Percentiles rank a stretch among this genome's conserved stretches.
Conservation (phyloP, 257 asterid species). For the Lavandula angustifolia region DNA sequence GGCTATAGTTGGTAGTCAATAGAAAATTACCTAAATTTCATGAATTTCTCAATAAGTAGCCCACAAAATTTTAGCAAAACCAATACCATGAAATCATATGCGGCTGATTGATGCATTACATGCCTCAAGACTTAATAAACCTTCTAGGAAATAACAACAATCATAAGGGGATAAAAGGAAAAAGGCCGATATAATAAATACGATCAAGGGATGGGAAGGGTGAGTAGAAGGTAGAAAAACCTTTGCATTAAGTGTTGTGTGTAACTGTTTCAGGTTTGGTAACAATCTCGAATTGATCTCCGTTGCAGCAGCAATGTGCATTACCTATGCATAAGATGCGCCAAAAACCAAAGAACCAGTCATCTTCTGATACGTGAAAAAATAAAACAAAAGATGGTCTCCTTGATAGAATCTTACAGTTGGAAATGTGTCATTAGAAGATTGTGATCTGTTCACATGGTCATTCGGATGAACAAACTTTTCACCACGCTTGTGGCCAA, state of each 20-base stretch:
- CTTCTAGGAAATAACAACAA: neutral
- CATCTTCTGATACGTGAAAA: neutral
- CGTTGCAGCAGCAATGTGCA: slow-evolving; percentile 97
- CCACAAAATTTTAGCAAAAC: slow-evolving; percentile 14
- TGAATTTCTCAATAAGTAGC: neutral
- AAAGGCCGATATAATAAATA: neutral
- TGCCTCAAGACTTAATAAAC: slow-evolving; percentile 14
- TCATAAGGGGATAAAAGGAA: neutral
- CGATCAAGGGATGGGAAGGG: neutral
- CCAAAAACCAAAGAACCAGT: slow-evolving; percentile 22
- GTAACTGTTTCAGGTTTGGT: slow-evolving; percentile 87
- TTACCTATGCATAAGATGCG: slow-evolving; percentile 57
- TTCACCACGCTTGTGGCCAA: slow-evolving; percentile 88
- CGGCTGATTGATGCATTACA: slow-evolving; percentile 18
- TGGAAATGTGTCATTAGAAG: slow-evolving; percentile 98
- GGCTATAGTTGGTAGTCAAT: neutral
- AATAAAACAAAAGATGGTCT: slow-evolving; percentile 10
- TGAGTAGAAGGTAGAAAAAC: slow-evolving; percentile 36
- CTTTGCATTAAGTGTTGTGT: slow-evolving; percentile 76
- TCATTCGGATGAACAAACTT: slow-evolving; percentile 95
- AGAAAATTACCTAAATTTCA: neutral
- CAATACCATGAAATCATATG: slow-evolving; percentile 1
- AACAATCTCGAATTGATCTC: slow-evolving; percentile 80
- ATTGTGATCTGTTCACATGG: slow-evolving; percentile 95
- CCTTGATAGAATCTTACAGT: slow-evolving; percentile 64